Evolutionary conservation across 371 early-diverging fungal species (phyloP), one percentile per base, ranked within the genome.

Genomic region (Syncephalastrum contaminatum): DNA sequence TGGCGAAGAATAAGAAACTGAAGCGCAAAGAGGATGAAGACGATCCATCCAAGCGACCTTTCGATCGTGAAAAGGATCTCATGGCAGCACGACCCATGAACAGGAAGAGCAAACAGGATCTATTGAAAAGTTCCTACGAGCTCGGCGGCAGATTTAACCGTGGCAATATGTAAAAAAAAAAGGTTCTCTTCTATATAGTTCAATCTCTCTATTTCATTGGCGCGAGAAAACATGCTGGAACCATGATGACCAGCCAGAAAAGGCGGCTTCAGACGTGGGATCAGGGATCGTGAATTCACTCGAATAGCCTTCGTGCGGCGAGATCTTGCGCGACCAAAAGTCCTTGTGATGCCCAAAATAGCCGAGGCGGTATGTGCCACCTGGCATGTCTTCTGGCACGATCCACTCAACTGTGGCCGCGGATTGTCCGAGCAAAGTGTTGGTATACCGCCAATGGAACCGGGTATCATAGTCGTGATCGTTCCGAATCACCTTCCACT

Each of bases 41-140:
- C 60, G 81, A 77, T n/a, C 67, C 67, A 0, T 63, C 76, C 24
- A 80, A 72, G 20, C 77, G 81, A 24, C 60, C 80, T 1, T 77
- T 80, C 58, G 82, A 82, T 48, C 71, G 81, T 36, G 85, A 84
- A 48, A 80, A 80, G 54, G 85, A 84, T 63, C 48, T 84, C 20
- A 16, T 80, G 50, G 69, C 65, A 14, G 45, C 55, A 14, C 59
- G 69, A 44, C 56, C 61, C 8, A 66, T 85, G 56, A 72, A 79
- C 30, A 67, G 66, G 25, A 81, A 77, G 21, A 64, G 69, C 27
- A 72, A 81, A 54, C 64, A 73, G 6, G 80, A 82, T 50, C 40
- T 85, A 39, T 50, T 83, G 51, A 71, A 73, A 43, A 65, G 67
- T 19, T 69, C 79, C 14, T 41, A 66, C 50, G 73, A 75, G 45